Percentiles rank a stretch among this genome's conserved stretches.
These are phyloP conservation scores for Thielaviopsis cerberus DNA, from an alignment of 2,329 filamentous ascomycete genomes.

Conservation along the genomic window DNA sequence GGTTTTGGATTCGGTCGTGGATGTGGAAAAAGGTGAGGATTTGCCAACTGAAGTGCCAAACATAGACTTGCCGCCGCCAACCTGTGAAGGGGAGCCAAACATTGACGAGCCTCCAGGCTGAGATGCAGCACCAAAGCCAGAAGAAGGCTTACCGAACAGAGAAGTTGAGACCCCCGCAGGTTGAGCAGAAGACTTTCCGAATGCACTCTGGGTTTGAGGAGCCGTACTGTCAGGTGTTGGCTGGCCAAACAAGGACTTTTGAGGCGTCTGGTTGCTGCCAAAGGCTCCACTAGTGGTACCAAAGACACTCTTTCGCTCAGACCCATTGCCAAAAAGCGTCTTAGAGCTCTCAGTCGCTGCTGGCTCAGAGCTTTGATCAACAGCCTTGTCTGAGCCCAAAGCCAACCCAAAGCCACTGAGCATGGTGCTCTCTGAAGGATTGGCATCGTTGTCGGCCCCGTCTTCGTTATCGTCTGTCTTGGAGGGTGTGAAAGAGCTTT, in stretches of 20 bases:
- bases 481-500: constrained; percentile 49
- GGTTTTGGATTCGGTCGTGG: not conserved
- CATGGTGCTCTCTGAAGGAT: constrained; percentile 24
- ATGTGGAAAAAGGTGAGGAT: not conserved
- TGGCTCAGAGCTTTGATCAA: constrained; percentile 24
- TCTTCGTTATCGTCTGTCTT: constrained; percentile 41
- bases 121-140: not conserved
- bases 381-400: constrained; percentile 27
- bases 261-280: not conserved
- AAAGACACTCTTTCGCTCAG: constrained; percentile 1
- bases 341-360: constrained; percentile 21
- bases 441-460: constrained; percentile 29
- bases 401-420: constrained; percentile 45
- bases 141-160: not conserved
- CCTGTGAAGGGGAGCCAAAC: not conserved
- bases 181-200: not conserved
- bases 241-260: constrained; percentile 1
- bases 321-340: constrained; percentile 17
- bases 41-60: constrained; percentile 1
- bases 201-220: not conserved
- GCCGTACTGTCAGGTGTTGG: not conserved
- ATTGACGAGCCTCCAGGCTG: not conserved
- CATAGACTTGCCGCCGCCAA: not conserved
- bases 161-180: not conserved
- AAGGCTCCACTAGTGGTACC: not conserved